A percentile compares a stretch with the other conserved stretches of the same genome.
These are phyloP conservation scores for Cymbopogon citratus DNA, from an alignment of 176 grass and related monocot genomes.

Conservation along the genomic window DNA sequence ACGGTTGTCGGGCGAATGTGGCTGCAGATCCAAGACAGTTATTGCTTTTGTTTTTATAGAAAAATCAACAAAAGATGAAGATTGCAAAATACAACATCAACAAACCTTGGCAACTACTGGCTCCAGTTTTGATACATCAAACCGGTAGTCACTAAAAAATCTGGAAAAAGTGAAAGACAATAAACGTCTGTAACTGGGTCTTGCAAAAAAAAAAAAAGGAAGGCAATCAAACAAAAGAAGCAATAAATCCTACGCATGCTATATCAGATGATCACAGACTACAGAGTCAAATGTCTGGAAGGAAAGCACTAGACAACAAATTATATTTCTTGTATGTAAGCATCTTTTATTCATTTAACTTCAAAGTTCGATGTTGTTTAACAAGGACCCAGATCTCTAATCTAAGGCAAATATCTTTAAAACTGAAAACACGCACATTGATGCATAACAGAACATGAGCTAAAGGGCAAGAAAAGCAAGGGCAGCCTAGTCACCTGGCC, in stretches of 20 bases:
- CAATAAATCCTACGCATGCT: neutral
- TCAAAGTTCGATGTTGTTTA: neutral
- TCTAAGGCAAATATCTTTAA: neutral
- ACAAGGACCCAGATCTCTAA: neutral
- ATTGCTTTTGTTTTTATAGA: neutral
- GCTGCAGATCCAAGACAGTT: slow-evolving; percentile 39
- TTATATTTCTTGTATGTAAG: neutral
- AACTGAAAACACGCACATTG: slow-evolving; percentile 1
- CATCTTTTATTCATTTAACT: neutral
- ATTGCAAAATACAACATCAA: neutral
- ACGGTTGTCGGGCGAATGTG: slow-evolving; percentile 95
- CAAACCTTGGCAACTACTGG: slow-evolving; percentile 92
- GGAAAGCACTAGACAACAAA: neutral
- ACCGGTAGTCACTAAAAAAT: slow-evolving; percentile 6
- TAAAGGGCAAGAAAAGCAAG: slow-evolving; percentile 12
- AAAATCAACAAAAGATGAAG: slow-evolving; percentile 15
- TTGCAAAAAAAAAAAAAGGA: too few species aligned
- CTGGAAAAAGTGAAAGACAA: too few species aligned
- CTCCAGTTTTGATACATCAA: slow-evolving; percentile 93
- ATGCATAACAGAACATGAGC: neutral
- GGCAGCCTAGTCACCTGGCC: slow-evolving; percentile 57
- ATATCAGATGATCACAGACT: slow-evolving; percentile 1
- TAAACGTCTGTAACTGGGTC: too few species aligned
- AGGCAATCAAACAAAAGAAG: slow-evolving; percentile 12
- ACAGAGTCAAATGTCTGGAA: neutral